Evolutionary conservation across 306 rosid species (phyloP).

Genomic region (Sesbania bispinosa): DNA sequence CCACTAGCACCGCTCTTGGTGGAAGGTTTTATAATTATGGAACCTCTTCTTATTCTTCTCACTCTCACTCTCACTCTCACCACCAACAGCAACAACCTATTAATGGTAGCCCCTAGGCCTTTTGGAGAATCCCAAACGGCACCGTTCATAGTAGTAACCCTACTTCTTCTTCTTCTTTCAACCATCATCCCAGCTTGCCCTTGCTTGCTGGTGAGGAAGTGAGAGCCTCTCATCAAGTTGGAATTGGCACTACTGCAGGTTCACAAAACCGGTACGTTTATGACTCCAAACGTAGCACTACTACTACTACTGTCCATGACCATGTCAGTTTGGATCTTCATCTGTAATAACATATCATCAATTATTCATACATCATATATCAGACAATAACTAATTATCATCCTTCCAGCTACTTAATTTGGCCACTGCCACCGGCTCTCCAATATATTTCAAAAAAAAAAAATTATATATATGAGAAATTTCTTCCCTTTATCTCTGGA

Average conservation of each 20-base stretch:
- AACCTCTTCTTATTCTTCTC: background rate
- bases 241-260: background rate
- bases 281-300: background rate
- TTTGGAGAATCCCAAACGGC: conserved; percentile 3
- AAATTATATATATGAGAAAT: conserved; percentile 1
- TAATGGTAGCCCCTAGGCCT: conserved; percentile 14
- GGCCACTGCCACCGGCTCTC: too few relatives aligned
- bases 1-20: background rate
- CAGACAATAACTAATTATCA: too few relatives aligned
- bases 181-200: background rate
- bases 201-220: background rate
- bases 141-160: conserved; percentile 1
- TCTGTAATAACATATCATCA: background rate
- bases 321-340: conserved; percentile 20
- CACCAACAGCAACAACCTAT: conserved; percentile 9
- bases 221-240: background rate
- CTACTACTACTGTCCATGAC: background rate
- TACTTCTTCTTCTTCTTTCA: background rate
- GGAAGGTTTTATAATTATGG: conserved; percentile 60
- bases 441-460: too few relatives aligned
- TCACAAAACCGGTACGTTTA: background rate
- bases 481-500: background rate
- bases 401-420: too few relatives aligned
- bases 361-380: too few relatives aligned
- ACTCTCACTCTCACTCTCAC: background rate